Evolutionary conservation across 1,284 basidiomycete species (phyloP).

Genomic region (Porodaedalea pini): DNA sequence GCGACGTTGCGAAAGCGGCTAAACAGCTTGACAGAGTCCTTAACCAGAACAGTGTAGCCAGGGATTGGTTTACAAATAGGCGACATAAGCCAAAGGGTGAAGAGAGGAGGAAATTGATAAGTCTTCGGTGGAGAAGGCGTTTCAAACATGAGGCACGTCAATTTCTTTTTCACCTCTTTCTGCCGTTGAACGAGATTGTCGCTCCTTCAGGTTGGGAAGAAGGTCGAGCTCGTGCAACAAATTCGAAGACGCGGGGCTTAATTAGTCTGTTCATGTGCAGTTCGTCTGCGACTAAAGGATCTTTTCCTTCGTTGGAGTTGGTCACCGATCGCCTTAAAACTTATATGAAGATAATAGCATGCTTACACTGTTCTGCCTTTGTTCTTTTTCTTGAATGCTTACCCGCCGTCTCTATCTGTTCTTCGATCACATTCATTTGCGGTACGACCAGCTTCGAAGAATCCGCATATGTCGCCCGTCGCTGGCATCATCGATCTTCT

Average conservation of each 20-base stretch:
- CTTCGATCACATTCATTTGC: no score
- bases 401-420: no score
- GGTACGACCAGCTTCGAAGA: no score
- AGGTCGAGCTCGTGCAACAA: constrained; percentile 52
- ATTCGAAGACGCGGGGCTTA: constrained; percentile 52
- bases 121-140: constrained; percentile 62
- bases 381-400: no score
- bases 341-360: no score
- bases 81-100: constrained; percentile 73
- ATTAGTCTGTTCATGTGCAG: not conserved
- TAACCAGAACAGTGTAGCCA: constrained; percentile 50
- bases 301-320: not conserved
- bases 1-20: constrained; percentile 43
- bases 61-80: constrained; percentile 45
- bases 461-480: no score
- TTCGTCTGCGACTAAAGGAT: not conserved
- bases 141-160: constrained; percentile 64
- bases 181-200: not conserved
- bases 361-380: no score
- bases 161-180: no score
- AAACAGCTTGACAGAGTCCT: constrained; percentile 50
- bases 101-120: constrained; percentile 59
- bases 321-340: no score
- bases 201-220: constrained; percentile 54
- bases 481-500: no score